A percentile compares a stretch with the other conserved stretches of the same genome.
These are phyloP conservation scores for Skeletonema costatum DNA, from an alignment of 108 stramenopile species.

Conservation along the genomic window DNA sequence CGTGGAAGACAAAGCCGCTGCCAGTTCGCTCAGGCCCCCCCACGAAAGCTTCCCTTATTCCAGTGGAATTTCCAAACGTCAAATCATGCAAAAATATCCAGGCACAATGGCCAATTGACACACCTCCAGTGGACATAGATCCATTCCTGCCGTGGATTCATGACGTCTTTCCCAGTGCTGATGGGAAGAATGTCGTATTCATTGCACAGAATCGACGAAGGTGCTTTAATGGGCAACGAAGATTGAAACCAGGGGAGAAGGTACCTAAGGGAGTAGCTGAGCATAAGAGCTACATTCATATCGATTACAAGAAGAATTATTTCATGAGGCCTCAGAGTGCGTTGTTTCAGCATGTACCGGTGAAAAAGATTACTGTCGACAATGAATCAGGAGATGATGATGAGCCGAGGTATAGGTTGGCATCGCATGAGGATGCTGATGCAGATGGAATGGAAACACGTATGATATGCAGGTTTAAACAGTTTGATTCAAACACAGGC, in stretches of 20 bases:
- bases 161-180: constrained; percentile 84
- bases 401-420: constrained; percentile 66
- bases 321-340: constrained; percentile 73
- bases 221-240: constrained; percentile 56
- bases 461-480: constrained; percentile 88
- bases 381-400: constrained; percentile 9
- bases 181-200: constrained; percentile 83
- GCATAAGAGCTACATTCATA: constrained; percentile 32
- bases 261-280: constrained; percentile 28
- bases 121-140: constrained; percentile 68
- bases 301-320: constrained; percentile 47
- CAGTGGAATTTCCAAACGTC: constrained; percentile 30
- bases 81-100: constrained; percentile 42
- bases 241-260: background rate
- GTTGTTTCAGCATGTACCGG: constrained; percentile 86
- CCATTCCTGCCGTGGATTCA: constrained; percentile 93
- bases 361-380: constrained; percentile 47
- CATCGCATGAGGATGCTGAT: constrained; percentile 85
- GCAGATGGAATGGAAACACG: constrained; percentile 76
- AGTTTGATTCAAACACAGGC: constrained; percentile 27
- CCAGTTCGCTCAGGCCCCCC: constrained; percentile 15
- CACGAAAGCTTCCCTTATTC: constrained; percentile 9
- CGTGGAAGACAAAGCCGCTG: constrained; percentile 43
- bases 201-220: constrained; percentile 87
- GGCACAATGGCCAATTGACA: constrained; percentile 75